These are phyloP conservation scores for Hibiscus syriacus DNA, from an alignment of 345 rosid species.

Conservation along the genomic window DNA sequence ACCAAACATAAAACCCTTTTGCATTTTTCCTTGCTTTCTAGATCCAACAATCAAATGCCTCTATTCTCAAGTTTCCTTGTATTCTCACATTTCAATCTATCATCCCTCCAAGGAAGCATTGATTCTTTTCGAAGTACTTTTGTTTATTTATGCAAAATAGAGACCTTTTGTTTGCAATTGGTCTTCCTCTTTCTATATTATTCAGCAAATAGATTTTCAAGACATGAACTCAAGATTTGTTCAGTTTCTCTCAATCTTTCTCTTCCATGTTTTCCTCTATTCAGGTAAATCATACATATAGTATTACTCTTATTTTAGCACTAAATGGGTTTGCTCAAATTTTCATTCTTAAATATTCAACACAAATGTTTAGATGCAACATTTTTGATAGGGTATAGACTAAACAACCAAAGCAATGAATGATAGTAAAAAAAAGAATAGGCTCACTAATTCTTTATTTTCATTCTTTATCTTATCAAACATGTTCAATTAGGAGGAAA, in stretches of 20 bases:
- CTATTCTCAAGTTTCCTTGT: slow-evolving; percentile 95
- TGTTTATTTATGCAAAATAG: slow-evolving; percentile 26
- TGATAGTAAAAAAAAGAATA: too few relatives aligned
- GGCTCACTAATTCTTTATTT: too few relatives aligned
- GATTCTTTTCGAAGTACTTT: slow-evolving; percentile 45
- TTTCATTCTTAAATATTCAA: too few relatives aligned
- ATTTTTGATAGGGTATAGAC: too few relatives aligned
- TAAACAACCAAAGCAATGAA: too few relatives aligned
- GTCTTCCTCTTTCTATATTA: slow-evolving; percentile 31
- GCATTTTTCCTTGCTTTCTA: slow-evolving; percentile 69
- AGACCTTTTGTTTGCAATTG: slow-evolving; percentile 42
- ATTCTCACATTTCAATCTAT: slow-evolving; percentile 56
- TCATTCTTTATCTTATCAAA: too few relatives aligned
- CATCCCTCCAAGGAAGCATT: slow-evolving; percentile 67
- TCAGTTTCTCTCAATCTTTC: slow-evolving; percentile 31
- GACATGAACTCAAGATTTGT: slow-evolving; percentile 40
- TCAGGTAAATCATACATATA: slow-evolving; percentile 81
- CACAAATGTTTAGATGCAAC: too few relatives aligned
- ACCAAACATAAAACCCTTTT: too few relatives aligned
- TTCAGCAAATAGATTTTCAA: slow-evolving; percentile 13
- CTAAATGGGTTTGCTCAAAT: too few relatives aligned
- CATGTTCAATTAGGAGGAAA: too few relatives aligned
- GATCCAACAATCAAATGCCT: slow-evolving; percentile 63
- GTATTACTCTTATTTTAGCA: too few relatives aligned
- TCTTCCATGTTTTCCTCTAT: slow-evolving; percentile 37